Conservation (phyloP, 305 asterid species). For the Plantago coronopus region DNA sequence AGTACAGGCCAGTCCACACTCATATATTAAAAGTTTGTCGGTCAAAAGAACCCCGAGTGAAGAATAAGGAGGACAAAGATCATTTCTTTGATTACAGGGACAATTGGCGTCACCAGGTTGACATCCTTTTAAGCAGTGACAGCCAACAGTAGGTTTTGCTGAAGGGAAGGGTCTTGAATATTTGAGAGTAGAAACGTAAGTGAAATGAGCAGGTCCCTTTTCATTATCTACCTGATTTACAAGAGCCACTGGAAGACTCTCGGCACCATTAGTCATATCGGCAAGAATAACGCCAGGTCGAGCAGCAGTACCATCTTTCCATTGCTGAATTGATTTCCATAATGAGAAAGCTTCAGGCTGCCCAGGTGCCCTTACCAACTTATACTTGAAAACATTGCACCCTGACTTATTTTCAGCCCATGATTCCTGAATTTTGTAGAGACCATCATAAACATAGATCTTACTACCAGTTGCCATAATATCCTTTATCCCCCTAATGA, state of each 20-base stretch:
- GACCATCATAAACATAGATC: constrained; percentile 80
- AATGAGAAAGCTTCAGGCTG: constrained; percentile 70
- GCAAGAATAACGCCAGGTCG: constrained; percentile 66
- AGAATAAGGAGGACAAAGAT: constrained; percentile 57
- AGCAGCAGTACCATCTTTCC: constrained; percentile 62
- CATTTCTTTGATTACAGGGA: constrained; percentile 60
- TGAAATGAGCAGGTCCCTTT: constrained; percentile 78
- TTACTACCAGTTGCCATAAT: constrained; percentile 39
- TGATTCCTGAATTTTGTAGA: constrained; percentile 68
- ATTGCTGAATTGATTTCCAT: constrained; percentile 80
- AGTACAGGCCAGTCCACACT: constrained; percentile 68
- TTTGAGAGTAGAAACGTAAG: constrained; percentile 55
- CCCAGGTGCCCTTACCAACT: constrained; percentile 65
- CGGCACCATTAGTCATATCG: constrained; percentile 72
- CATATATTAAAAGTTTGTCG: constrained; percentile 49
- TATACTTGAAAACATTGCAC: constrained; percentile 74
- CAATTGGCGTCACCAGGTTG: constrained; percentile 65
- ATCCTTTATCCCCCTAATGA: constrained; percentile 71
- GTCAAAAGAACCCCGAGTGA: constrained; percentile 57
- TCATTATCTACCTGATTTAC: constrained; percentile 85
- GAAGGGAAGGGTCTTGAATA: constrained; percentile 47
- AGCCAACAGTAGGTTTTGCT: constrained; percentile 42
- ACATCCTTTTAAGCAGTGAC: constrained; percentile 74
- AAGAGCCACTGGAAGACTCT: constrained; percentile 65
- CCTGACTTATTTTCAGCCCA: constrained; percentile 76